Percentiles rank a stretch among this genome's conserved stretches.
phyloP scores from a whole-genome alignment of 768 basidiomycete species.

The Suillus subalutaceus region DNA sequence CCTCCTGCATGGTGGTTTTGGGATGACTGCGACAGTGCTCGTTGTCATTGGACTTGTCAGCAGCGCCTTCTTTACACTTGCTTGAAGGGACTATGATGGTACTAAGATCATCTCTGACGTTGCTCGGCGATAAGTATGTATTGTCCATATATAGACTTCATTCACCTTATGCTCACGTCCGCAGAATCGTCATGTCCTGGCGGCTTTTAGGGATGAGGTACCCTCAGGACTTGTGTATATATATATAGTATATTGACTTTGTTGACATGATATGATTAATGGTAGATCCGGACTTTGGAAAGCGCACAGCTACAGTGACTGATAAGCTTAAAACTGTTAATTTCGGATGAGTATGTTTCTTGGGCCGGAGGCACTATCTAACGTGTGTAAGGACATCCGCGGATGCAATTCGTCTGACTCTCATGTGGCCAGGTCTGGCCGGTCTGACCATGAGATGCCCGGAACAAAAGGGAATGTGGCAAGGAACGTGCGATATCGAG shows the following conservation, averaged over 20 bases:
- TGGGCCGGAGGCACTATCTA: not conserved
- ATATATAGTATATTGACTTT: not conserved
- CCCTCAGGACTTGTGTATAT: not conserved
- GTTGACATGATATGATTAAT: not conserved
- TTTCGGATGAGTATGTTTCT: too few relatives aligned
- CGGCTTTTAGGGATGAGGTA: not conserved
- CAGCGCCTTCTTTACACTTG: not conserved
- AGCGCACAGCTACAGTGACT: too few relatives aligned
- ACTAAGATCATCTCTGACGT: not conserved
- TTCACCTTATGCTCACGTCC: not conserved
- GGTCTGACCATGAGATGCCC: not conserved
- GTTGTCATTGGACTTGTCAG: constrained; percentile 14
- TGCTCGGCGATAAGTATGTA: not conserved
- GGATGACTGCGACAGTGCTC: constrained; percentile 16
- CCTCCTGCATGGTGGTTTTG: constrained; percentile 3
- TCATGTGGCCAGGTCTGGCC: not conserved
- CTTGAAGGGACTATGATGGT: not conserved
- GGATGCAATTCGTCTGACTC: too few relatives aligned
- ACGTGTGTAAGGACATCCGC: too few relatives aligned
- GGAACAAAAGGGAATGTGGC: not conserved
- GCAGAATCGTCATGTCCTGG: not conserved
- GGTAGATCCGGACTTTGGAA: not conserved
- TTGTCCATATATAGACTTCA: not conserved
- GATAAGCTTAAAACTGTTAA: too few relatives aligned
- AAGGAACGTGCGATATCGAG: not conserved